Percentiles rank a stretch among this genome's conserved stretches.
Conservation (phyloP, 2,329 filamentous ascomycete genomes). For the Didymella glomerata region DNA sequence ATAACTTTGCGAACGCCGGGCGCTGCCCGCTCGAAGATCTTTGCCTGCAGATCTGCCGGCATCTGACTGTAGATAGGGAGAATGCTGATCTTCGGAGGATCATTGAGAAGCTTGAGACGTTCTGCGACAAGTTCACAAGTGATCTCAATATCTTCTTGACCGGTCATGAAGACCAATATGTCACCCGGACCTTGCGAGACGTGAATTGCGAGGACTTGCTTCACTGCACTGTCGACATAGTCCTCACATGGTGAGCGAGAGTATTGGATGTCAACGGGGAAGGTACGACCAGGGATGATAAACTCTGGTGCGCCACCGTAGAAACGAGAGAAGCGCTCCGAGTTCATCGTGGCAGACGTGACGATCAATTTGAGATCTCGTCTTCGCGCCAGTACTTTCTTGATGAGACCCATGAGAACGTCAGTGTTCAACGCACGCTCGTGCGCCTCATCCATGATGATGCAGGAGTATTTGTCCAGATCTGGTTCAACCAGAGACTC, state of each 20-base stretch:
- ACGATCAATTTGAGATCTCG: slow-evolving; percentile 96
- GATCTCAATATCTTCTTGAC: slow-evolving; percentile 96
- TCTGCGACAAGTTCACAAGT: slow-evolving; percentile 94
- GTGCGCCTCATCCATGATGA: slow-evolving; percentile 99
- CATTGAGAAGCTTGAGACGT: slow-evolving; percentile 85
- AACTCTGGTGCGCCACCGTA: slow-evolving; percentile 97
- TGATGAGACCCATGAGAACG: slow-evolving; percentile 95
- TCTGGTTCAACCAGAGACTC: slow-evolving; percentile 94
- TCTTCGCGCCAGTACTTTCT: slow-evolving; percentile 90
- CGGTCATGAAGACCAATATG: slow-evolving; percentile 99
- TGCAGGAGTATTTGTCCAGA: slow-evolving; percentile 93
- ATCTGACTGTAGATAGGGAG: slow-evolving; percentile 99
- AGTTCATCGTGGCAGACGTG: slow-evolving; percentile 98
- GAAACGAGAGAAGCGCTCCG: slow-evolving; percentile 93
- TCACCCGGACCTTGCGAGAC: slow-evolving; percentile 93
- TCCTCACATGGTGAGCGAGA: slow-evolving; percentile 95
- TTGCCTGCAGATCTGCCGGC: slow-evolving; percentile 96
- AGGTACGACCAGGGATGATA: slow-evolving; percentile 92
- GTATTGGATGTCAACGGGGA: slow-evolving; percentile 96
- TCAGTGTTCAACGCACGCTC: slow-evolving; percentile 96
- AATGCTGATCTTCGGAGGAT: slow-evolving; percentile 93
- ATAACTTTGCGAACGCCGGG: slow-evolving; percentile 96
- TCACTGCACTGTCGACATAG: slow-evolving; percentile 96
- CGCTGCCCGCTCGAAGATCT: slow-evolving; percentile 92
- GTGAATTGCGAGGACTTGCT: slow-evolving; percentile 94